These are phyloP conservation scores for Pilatotrama ljubarskyi DNA, from an alignment of 768 basidiomycete species.

Conservation along the genomic window DNA sequence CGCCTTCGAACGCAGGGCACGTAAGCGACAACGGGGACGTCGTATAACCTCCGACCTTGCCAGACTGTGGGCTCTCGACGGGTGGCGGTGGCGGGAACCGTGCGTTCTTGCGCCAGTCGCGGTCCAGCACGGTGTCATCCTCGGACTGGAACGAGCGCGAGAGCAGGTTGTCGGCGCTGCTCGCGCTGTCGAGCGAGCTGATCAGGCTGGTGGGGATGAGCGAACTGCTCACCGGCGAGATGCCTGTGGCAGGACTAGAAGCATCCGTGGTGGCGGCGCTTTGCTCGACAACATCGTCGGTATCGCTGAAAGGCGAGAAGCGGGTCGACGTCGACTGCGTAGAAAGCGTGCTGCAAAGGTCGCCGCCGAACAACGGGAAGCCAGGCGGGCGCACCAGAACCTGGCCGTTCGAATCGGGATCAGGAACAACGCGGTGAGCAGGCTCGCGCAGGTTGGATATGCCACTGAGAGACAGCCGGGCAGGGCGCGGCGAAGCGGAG, in stretches of 20 bases:
- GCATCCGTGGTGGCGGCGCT: conserved; percentile 14
- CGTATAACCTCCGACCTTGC: conserved; percentile 25
- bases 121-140: conserved; percentile 50
- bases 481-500: conserved; percentile 27
- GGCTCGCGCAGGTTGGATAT: conserved; percentile 30
- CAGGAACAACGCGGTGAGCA: conserved; percentile 2
- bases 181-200: conserved; percentile 47
- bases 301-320: conserved; percentile 59
- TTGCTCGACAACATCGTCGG: conserved; percentile 28
- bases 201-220: conserved; percentile 59
- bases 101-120: conserved; percentile 47
- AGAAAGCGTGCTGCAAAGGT: conserved; percentile 35
- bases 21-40: conserved; percentile 45
- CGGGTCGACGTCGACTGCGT: conserved; percentile 29
- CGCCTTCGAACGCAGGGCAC: conserved; percentile 28
- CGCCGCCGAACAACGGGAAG: conserved; percentile 44
- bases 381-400: conserved; percentile 36
- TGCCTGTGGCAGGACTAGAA: conserved; percentile 29
- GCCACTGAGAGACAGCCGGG: conserved; percentile 26
- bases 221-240: conserved; percentile 47
- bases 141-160: conserved; percentile 54
- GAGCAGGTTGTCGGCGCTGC: conserved; percentile 29
- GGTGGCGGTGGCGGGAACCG: conserved; percentile 24
- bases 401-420: conserved; percentile 20
- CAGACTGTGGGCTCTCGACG: conserved; percentile 27